phyloP scores from a whole-genome alignment of 2,329 filamentous ascomycete species.

The Aspergillus pseudoviridinutans region DNA sequence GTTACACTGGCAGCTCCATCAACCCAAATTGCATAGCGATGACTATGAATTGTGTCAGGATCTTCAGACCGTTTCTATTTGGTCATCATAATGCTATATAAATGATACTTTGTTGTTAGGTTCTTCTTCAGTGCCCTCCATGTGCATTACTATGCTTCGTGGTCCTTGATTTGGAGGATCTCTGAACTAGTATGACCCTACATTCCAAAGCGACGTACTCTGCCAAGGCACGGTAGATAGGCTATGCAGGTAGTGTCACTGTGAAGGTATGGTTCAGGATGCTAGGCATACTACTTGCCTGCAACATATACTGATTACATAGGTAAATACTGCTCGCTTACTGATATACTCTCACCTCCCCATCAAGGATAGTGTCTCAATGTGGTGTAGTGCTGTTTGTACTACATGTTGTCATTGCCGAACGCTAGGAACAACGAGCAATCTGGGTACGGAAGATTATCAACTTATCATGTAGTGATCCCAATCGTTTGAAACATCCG shows the following conservation, averaged over 20 bases:
- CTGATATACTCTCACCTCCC: neutral
- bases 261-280: no score
- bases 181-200: neutral
- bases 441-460: neutral
- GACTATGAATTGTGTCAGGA: neutral
- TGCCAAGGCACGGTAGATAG: neutral
- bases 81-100: neutral
- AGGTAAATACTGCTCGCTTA: neutral
- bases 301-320: neutral
- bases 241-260: neutral
- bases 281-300: neutral
- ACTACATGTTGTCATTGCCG: neutral
- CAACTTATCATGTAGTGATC: neutral
- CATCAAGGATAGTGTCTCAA: neutral
- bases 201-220: neutral
- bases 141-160: neutral
- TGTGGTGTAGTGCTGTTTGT: neutral
- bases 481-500: neutral
- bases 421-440: neutral
- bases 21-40: neutral
- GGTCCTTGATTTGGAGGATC: neutral
- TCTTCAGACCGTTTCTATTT: neutral
- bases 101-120: neutral
- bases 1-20: conserved; percentile 18
- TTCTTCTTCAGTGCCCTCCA: neutral